A percentile compares a stretch with the other conserved stretches of the same genome.
phyloP scores from a whole-genome alignment of 108 stramenopile species.

The Cyclotella kingstonii region DNA sequence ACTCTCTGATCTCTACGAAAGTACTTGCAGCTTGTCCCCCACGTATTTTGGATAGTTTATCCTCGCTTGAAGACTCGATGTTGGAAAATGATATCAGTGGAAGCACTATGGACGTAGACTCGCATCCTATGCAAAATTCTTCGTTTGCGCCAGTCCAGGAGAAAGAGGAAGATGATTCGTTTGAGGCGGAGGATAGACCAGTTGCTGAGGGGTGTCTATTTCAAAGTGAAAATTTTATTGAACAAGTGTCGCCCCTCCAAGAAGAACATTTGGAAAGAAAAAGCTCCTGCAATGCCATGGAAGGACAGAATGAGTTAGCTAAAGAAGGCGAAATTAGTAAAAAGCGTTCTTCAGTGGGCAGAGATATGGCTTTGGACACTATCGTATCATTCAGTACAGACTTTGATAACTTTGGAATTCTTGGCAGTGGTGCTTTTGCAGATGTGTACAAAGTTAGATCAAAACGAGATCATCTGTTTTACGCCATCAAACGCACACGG shows the following conservation, averaged over 20 bases:
- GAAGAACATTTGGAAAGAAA: neutral
- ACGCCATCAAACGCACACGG: constrained; percentile 79
- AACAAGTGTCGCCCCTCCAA: constrained; percentile 13
- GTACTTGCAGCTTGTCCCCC: constrained; percentile 68
- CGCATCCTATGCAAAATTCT: constrained; percentile 13
- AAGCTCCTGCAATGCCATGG: neutral
- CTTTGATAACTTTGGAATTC: constrained; percentile 62
- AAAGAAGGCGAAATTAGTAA: constrained; percentile 5
- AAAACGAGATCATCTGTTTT: constrained; percentile 50
- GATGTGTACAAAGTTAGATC: constrained; percentile 84
- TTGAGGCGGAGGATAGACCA: constrained; percentile 7
- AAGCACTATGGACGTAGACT: constrained; percentile 16
- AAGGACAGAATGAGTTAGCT: neutral
- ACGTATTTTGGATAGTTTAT: constrained; percentile 63
- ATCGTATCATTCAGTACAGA: constrained; percentile 54
- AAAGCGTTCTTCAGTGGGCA: neutral
- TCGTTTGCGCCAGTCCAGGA: constrained; percentile 30
- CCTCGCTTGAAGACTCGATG: constrained; percentile 72
- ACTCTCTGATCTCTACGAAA: constrained; percentile 67
- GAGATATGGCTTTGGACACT: constrained; percentile 12
- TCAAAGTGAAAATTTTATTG: constrained; percentile 16
- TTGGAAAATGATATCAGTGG: constrained; percentile 61
- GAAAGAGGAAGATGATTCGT: constrained; percentile 24
- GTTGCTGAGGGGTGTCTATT: constrained; percentile 7
- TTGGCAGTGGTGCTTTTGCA: constrained; percentile 81